Conservation (phyloP, 345 rosid species). For the Populus ilicifolia region DNA sequence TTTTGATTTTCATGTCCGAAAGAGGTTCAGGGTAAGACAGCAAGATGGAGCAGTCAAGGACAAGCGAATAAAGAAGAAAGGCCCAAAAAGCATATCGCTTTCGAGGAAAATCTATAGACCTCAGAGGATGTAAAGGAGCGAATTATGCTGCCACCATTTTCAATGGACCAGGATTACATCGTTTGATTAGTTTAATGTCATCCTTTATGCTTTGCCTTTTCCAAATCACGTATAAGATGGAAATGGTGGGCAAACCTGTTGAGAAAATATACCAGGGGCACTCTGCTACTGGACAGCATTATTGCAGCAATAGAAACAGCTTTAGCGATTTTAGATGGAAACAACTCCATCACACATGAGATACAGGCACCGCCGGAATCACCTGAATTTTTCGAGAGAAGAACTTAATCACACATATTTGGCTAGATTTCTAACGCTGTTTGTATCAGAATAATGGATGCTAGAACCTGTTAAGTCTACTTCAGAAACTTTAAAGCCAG, state of each 20-base stretch:
- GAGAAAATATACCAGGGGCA: conserved; percentile 34
- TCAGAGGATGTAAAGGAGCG: neutral
- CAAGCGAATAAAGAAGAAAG: neutral
- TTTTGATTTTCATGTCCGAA: neutral
- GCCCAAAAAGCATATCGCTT: neutral
- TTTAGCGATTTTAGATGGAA: conserved; percentile 38
- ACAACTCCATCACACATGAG: conserved; percentile 43
- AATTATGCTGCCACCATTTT: neutral
- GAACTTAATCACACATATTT: conserved; percentile 18
- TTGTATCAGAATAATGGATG: conserved; percentile 44
- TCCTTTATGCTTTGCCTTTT: neutral
- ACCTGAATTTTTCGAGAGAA: conserved; percentile 21
- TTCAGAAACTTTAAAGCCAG: conserved; percentile 56
- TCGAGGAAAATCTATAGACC: neutral
- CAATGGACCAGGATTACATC: neutral
- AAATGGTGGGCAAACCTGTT: conserved; percentile 27
- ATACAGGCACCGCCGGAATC: conserved; percentile 44
- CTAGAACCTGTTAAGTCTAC: conserved; percentile 68
- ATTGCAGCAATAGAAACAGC: conserved; percentile 42
- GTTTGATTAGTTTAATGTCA: neutral
- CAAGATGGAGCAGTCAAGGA: neutral
- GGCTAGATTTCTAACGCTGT: conserved; percentile 29
- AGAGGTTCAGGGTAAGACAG: neutral
- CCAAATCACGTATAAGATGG: neutral
- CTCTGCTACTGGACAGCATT: conserved; percentile 38